These are phyloP conservation scores for Syncephalastrum racemosum DNA, from an alignment of 371 early-diverging fungal genomes.

Conservation along the genomic window DNA sequence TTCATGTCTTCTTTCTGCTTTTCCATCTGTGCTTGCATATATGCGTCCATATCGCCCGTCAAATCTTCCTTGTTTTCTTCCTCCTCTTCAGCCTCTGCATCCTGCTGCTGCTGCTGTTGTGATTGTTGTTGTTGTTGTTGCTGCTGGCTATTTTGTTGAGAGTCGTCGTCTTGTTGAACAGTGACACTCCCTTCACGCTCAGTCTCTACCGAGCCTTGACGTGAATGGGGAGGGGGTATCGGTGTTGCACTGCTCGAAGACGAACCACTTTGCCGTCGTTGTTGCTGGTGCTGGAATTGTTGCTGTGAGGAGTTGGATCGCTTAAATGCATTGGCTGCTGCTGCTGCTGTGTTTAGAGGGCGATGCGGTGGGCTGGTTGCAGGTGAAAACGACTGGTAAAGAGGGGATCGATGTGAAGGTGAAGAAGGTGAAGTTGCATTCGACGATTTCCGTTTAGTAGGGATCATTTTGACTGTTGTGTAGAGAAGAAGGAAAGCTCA, in stretches of 20 bases:
- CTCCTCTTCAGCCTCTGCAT: slow-evolving; percentile 37
- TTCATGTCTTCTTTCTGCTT: slow-evolving; percentile 53
- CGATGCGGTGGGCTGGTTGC: slow-evolving; percentile 28
- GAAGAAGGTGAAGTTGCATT: too few relatives aligned
- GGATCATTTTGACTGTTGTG: too few relatives aligned
- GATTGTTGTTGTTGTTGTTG: slow-evolving; percentile 9
- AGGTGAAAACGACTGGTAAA: slow-evolving; percentile 26
- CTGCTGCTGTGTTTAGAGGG: slow-evolving; percentile 37
- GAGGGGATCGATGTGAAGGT: too few relatives aligned
- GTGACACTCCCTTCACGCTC: slow-evolving; percentile 41
- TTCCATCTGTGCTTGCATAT: slow-evolving; percentile 50
- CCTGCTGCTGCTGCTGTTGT: slow-evolving; percentile 21
- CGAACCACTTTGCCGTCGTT: slow-evolving; percentile 22
- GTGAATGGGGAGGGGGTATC: slow-evolving; percentile 19
- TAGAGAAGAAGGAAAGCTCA: too few relatives aligned
- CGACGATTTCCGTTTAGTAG: too few relatives aligned
- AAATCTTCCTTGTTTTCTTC: slow-evolving; percentile 49
- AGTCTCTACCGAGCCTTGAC: slow-evolving; percentile 45
- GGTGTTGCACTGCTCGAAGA: slow-evolving; percentile 17
- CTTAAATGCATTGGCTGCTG: slow-evolving; percentile 41
- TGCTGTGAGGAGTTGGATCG: slow-evolving; percentile 12
- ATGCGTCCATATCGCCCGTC: slow-evolving; percentile 39
- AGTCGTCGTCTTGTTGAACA: background rate
- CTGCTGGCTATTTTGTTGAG: slow-evolving; percentile 11
- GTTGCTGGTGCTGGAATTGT: slow-evolving; percentile 5